Evolutionary conservation across 192 early-diverging fungal species (phyloP).

Genomic region (Coemansia sp.): DNA sequence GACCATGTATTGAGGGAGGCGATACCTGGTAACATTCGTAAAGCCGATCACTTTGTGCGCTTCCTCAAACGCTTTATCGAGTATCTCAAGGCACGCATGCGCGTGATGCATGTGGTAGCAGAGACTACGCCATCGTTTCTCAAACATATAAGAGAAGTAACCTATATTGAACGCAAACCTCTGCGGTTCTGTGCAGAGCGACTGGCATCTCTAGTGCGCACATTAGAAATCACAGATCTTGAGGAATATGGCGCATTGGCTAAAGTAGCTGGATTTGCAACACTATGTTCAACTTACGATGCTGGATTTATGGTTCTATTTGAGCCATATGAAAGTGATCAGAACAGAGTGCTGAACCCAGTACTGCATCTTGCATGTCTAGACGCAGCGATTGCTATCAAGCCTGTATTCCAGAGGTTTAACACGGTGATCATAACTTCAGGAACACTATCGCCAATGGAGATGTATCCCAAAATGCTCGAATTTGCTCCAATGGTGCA

Average conservation of each 20-base stretch:
- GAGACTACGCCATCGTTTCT: constrained; percentile 94
- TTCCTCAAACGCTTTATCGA: constrained; percentile 96
- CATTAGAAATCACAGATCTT: constrained; percentile 91
- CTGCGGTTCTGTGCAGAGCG: constrained; percentile 94
- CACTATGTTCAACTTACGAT: constrained; percentile 92
- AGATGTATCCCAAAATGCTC: constrained; percentile 95
- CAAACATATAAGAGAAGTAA: constrained; percentile 91
- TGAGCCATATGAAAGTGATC: constrained; percentile 96
- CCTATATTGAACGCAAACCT: constrained; percentile 92
- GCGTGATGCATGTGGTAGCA: constrained; percentile 96
- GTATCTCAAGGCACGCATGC: constrained; percentile 95
- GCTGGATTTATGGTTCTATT: constrained; percentile 94
- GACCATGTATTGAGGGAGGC: constrained; percentile 91
- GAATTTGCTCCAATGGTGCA: constrained; percentile 84
- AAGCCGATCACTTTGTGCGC: constrained; percentile 97
- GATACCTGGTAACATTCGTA: constrained; percentile 95
- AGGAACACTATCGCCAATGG: constrained; percentile 98
- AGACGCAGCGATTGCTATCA: constrained; percentile 94
- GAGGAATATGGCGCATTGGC: constrained; percentile 80
- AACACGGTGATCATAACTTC: constrained; percentile 96
- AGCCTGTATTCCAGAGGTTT: constrained; percentile 95
- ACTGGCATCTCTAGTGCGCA: constrained; percentile 83
- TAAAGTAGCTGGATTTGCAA: constrained; percentile 90
- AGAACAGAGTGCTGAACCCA: constrained; percentile 90
- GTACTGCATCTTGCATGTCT: constrained; percentile 91